Conservation (phyloP, 176 grass and related monocot genomes). For the Triticum timopheevii region DNA sequence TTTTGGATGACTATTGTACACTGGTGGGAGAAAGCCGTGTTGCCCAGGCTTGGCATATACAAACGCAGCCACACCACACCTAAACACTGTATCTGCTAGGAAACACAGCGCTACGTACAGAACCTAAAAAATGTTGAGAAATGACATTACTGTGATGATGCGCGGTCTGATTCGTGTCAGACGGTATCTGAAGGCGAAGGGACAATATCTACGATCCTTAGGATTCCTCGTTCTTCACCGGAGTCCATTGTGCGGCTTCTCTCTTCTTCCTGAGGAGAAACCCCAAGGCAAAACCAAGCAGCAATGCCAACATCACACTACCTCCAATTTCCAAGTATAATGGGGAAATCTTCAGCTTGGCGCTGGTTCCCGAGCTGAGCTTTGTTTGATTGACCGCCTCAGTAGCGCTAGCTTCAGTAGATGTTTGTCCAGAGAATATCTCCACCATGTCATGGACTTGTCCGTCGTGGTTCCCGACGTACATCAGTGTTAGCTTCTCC, state of each 20-base stretch:
- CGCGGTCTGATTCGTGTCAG: not conserved
- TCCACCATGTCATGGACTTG: constrained; percentile 86
- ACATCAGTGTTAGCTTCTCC: constrained; percentile 70
- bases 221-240: constrained; percentile 71
- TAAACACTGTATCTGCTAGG: not conserved
- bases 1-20: constrained; percentile 14
- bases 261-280: constrained; percentile 55
- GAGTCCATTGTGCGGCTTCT: constrained; percentile 63
- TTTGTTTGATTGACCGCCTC: constrained; percentile 13
- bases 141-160: not conserved
- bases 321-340: constrained; percentile 48
- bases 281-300: constrained; percentile 61
- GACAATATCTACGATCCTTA: constrained; percentile 2
- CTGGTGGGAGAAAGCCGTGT: not conserved
- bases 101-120: not conserved
- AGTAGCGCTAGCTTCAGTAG: not conserved
- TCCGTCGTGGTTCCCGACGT: constrained; percentile 93
- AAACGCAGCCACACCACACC: not conserved
- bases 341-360: not conserved
- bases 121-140: not conserved
- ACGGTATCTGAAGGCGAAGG: not conserved
- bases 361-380: constrained; percentile 2
- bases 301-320: constrained; percentile 35
- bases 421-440: constrained; percentile 58
- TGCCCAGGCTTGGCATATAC: not conserved